These are phyloP conservation scores for Amaranthus hypochondriacus DNA, from an alignment of 148 eudicot species.

Conservation along the genomic window DNA sequence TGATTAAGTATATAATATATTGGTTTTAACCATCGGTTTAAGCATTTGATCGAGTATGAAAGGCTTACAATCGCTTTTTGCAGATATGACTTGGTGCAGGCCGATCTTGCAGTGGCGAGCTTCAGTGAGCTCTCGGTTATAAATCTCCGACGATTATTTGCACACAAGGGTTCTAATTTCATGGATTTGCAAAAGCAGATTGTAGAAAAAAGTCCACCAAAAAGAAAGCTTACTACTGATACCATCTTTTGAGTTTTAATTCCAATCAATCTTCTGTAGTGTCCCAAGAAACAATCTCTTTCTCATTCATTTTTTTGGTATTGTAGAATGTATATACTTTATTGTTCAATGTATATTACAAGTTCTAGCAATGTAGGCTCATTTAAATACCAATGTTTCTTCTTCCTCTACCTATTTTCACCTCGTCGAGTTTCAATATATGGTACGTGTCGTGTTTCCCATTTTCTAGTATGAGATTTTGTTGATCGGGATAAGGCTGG, in stretches of 20 bases:
- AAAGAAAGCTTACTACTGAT: conserved; percentile 73
- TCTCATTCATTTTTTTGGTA: background rate
- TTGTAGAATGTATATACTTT: conserved; percentile 14
- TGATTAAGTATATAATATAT: background rate
- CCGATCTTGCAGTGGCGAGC: conserved; percentile 85
- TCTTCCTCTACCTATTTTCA: too few relatives aligned
- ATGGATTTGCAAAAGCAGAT: conserved; percentile 92
- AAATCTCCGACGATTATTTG: conserved; percentile 81
- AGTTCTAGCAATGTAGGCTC: background rate
- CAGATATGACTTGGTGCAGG: conserved; percentile 87
- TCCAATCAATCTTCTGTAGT: background rate
- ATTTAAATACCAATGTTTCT: background rate
- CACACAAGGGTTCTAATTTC: conserved; percentile 75
- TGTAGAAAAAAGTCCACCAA: conserved; percentile 61
- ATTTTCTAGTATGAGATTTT: too few relatives aligned
- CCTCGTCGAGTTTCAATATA: background rate
- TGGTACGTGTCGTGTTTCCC: background rate
- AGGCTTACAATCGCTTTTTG: conserved; percentile 7
- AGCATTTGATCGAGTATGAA: too few relatives aligned
- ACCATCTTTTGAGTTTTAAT: conserved; percentile 54
- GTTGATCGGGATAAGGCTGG: too few relatives aligned
- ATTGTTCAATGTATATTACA: conserved; percentile 16
- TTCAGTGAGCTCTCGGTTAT: conserved; percentile 85
- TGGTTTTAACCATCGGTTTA: too few relatives aligned
- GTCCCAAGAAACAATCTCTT: background rate